Conservation (phyloP, 306 rosid species). For the Chamaecrista fasciculata region DNA sequence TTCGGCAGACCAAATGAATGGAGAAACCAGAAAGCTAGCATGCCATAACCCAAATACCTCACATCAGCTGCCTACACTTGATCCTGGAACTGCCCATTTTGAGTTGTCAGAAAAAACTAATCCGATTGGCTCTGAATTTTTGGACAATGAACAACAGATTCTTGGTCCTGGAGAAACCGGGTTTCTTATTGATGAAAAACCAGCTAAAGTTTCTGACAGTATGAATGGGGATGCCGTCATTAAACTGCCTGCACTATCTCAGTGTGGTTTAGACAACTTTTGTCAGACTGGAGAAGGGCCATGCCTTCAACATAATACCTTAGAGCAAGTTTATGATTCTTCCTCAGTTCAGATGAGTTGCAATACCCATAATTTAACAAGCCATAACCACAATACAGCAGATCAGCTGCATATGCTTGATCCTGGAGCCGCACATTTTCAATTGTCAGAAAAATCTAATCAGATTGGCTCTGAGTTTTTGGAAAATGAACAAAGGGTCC, state of each 20-base stretch:
- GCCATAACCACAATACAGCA: constrained; percentile 20
- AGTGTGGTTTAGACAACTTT: neutral
- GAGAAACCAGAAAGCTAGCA: neutral
- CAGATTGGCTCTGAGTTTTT: constrained; percentile 36
- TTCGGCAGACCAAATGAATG: neutral
- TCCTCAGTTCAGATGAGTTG: neutral
- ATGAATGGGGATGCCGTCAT: neutral
- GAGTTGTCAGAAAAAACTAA: constrained; percentile 30
- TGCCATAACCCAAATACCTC: constrained; percentile 23
- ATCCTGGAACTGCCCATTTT: constrained; percentile 32
- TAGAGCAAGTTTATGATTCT: neutral
- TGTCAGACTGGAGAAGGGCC: constrained; percentile 2
- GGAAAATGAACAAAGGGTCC: constrained; percentile 39
- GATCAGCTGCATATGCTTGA: constrained; percentile 32
- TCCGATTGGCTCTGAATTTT: constrained; percentile 36
- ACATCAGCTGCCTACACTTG: constrained; percentile 32
- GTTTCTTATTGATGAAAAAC: constrained; percentile 28
- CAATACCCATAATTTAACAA: neutral
- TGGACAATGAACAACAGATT: constrained; percentile 38
- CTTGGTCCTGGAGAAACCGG: constrained; percentile 21
- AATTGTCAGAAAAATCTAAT: constrained; percentile 23
- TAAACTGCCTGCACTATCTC: neutral
- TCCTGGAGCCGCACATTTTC: constrained; percentile 35
- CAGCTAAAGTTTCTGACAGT: constrained; percentile 32
- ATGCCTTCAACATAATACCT: constrained; percentile 21